A percentile compares a stretch with the other conserved stretches of the same genome.
Conservation (phyloP, 495 filamentous ascomycete genomes). For the Lineolata rhizophorae region DNA sequence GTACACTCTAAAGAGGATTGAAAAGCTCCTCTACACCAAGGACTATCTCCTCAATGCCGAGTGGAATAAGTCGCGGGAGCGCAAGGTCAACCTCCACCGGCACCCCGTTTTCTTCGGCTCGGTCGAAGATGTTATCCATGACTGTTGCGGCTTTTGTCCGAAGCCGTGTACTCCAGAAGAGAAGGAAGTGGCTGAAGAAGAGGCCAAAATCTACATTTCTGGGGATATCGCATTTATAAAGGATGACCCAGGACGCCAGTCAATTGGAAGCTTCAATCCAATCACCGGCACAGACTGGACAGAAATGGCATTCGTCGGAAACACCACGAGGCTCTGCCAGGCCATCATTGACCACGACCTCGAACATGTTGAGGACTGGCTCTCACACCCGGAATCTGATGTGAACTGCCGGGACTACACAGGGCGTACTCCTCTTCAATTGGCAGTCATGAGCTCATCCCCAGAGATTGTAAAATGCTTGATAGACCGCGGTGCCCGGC, state of each 20-base stretch:
- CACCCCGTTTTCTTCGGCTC: conserved; percentile 58
- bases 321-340: conserved; percentile 47
- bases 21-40: conserved; percentile 55
- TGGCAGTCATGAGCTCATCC: conserved; percentile 44
- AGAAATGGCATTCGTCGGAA: conserved; percentile 50
- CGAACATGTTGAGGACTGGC: conserved; percentile 44
- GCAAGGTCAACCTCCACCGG: conserved; percentile 51
- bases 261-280: conserved; percentile 50
- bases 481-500: conserved; percentile 47
- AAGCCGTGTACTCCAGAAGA: conserved; percentile 45
- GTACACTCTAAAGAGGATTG: conserved; percentile 50
- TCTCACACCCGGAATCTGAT: conserved; percentile 34
- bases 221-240: conserved; percentile 48
- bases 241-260: conserved; percentile 62
- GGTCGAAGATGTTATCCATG: conserved; percentile 41
- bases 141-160: conserved; percentile 65
- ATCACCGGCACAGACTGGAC: conserved; percentile 68
- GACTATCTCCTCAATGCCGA: conserved; percentile 70
- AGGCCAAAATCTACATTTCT: conserved; percentile 48
- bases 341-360: conserved; percentile 52
- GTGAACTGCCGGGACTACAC: conserved; percentile 50
- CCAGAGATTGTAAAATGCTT: conserved; percentile 46
- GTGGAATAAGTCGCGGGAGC: conserved; percentile 54
- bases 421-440: conserved; percentile 58
- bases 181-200: conserved; percentile 40